phyloP scores from a whole-genome alignment of 2,329 filamentous ascomycete genomes.

The Aspergillus niger region DNA sequence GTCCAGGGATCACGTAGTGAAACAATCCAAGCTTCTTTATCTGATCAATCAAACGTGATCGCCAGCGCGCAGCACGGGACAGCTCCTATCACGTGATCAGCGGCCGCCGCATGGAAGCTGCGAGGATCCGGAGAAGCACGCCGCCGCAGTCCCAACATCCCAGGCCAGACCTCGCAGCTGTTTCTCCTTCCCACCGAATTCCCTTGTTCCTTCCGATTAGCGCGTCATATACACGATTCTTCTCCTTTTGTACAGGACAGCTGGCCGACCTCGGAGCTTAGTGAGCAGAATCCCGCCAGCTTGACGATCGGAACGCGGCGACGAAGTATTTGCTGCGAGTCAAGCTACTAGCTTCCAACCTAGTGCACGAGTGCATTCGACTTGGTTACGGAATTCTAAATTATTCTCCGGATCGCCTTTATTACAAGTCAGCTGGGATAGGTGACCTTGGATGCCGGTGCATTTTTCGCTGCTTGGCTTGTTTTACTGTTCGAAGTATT shows the following conservation, averaged over 20 bases:
- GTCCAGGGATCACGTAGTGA: background rate
- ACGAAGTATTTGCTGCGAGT: constrained; percentile 2
- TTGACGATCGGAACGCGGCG: background rate
- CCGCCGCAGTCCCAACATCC: constrained; percentile 1
- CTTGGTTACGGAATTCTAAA: background rate
- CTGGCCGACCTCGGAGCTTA: background rate
- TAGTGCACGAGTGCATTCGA: background rate
- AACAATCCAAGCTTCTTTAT: background rate
- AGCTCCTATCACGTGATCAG: constrained; percentile 5
- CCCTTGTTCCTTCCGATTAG: background rate
- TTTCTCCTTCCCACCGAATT: background rate
- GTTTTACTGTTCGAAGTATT: background rate
- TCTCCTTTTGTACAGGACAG: background rate
- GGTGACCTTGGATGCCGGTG: background rate
- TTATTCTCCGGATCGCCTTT: background rate
- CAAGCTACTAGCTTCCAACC: background rate
- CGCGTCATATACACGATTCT: background rate
- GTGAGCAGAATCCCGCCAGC: background rate
- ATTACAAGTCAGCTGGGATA: no score
- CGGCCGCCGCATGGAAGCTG: constrained; percentile 3
- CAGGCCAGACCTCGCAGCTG: background rate
- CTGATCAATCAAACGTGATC: background rate
- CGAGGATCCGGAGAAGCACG: constrained; percentile 8
- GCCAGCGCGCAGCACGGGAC: constrained; percentile 2
- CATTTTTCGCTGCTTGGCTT: background rate